These are phyloP conservation scores for Boletales sp. DNA, from an alignment of 768 basidiomycete genomes.

Conservation along the genomic window DNA sequence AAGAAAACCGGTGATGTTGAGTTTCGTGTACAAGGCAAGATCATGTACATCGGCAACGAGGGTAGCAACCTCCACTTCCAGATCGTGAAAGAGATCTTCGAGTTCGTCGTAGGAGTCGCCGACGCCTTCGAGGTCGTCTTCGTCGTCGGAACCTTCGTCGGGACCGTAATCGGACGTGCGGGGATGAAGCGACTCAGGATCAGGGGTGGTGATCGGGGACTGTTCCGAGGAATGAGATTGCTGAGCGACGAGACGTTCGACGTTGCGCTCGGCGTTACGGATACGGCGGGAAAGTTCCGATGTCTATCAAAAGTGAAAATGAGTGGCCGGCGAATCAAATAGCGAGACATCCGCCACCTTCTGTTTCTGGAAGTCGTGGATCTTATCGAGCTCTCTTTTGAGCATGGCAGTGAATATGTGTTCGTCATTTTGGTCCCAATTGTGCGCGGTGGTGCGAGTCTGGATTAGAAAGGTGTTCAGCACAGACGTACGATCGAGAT, in stretches of 20 bases:
- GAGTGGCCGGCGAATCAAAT: background rate
- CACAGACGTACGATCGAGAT: no score
- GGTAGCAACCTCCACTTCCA: constrained; percentile 93
- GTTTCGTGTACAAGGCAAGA: constrained; percentile 89
- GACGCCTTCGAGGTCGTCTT: constrained; percentile 42
- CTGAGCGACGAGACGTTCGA: constrained; percentile 71
- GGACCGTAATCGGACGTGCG: constrained; percentile 43
- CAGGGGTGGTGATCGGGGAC: constrained; percentile 30
- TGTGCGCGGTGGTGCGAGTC: constrained; percentile 49
- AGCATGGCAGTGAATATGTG: constrained; percentile 75
- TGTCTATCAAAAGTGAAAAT: constrained; percentile 44
- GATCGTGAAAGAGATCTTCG: constrained; percentile 79
- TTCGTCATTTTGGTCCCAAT: constrained; percentile 81
- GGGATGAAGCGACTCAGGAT: constrained; percentile 55
- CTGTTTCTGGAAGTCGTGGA: constrained; percentile 86
- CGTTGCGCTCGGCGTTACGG: constrained; percentile 74
- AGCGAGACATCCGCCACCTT: constrained; percentile 52
- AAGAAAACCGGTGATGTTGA: constrained; percentile 98
- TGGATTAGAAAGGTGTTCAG: constrained; percentile 11
- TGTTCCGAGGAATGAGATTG: constrained; percentile 21
- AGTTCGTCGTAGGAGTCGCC: constrained; percentile 66
- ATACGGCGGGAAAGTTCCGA: constrained; percentile 81
- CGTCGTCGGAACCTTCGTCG: constrained; percentile 69
- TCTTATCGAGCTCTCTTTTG: constrained; percentile 86
- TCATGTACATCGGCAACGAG: constrained; percentile 93